These are phyloP conservation scores for Cladosporium sp. DNA, from an alignment of 2,329 filamentous ascomycete species.

Conservation along the genomic window DNA sequence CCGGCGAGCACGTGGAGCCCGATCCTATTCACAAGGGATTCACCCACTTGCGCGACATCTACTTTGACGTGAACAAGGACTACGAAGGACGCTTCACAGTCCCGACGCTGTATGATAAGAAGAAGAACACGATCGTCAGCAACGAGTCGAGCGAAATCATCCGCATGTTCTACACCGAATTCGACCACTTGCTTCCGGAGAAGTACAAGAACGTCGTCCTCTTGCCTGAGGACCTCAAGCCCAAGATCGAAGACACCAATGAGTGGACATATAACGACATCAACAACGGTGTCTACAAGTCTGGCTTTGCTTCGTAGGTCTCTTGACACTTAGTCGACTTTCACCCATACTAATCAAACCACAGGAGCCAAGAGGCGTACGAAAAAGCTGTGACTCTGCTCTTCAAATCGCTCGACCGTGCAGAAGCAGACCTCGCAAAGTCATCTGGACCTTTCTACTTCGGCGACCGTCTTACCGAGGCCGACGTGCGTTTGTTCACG, in stretches of 20 bases:
- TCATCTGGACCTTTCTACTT: constrained; percentile 45
- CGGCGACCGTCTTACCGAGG: constrained; percentile 45
- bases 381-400: constrained; percentile 42
- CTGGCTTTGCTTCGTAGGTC: constrained; percentile 45
- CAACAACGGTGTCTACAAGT: constrained; percentile 51
- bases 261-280: constrained; percentile 51
- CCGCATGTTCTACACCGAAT: constrained; percentile 80
- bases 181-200: constrained; percentile 55
- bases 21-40: constrained; percentile 65
- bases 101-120: constrained; percentile 79
- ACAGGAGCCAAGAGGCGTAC: constrained; percentile 46
- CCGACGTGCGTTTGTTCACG: constrained; percentile 49
- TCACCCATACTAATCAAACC: background rate
- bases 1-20: constrained; percentile 52
- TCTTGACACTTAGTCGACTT: constrained; percentile 24
- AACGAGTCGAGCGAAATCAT: constrained; percentile 93
- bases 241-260: constrained; percentile 47
- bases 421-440: constrained; percentile 39
- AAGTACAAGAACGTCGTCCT: constrained; percentile 43
- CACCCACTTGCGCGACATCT: constrained; percentile 72
- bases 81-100: constrained; percentile 83
- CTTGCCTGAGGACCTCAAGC: constrained; percentile 40
- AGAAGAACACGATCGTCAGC: constrained; percentile 72
- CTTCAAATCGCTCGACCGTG: constrained; percentile 47
- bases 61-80: constrained; percentile 68